Evolutionary conservation across 2,329 filamentous ascomycete genomes (phyloP), one percentile per base, ranked within the genome.

Genomic region (Passalora sequoiae): DNA sequence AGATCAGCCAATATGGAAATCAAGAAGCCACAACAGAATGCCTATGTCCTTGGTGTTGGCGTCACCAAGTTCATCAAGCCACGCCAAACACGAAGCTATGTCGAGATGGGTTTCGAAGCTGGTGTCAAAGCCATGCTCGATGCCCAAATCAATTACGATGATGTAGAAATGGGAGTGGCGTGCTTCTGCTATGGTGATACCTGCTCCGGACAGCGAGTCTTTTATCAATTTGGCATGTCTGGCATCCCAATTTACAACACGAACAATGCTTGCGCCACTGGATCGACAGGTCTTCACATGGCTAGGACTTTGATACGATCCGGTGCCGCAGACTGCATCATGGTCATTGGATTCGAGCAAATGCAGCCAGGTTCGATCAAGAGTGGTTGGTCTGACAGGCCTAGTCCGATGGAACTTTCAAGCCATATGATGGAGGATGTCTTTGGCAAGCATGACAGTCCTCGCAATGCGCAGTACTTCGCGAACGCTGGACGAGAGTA

Each of bases 21-120:
- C 44, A 51, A 54, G 46, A 54, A 50, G 32, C 49, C 51, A 5
- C 49, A 75, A 55, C 56, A 66, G 60, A 62, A 64, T 43, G 69
- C 72, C 74, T 97, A 97, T 75, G 86, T 97, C 63, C 81, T 97
- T 49, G 91, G 91, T 73, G 92, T 97, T 57, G 91, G 91, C 72
- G 92, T 97, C 87, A 97, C 91, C 71, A 94, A 94, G 70, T 97
- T 97, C 78, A 91, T 96, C 78, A 96, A 96, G 74, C 89, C 89
- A 30, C 81, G 89, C 44, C 87, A 88, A 64, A 91, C 91, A 66
- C 86, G 94, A 54, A 89, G 95, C 71, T 96, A 96, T 71, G 88
- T 88, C 6, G 89, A 95, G 64, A 81, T 96, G 17, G 89, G 89
- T 44, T 96, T 89, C 66, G 89, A 96, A 68, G 89, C 89, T 8